Percentiles rank a stretch among this genome's conserved stretches.
These are phyloP conservation scores for Ottelia alismoides DNA, from an alignment of 106 monocot species.

Conservation along the genomic window DNA sequence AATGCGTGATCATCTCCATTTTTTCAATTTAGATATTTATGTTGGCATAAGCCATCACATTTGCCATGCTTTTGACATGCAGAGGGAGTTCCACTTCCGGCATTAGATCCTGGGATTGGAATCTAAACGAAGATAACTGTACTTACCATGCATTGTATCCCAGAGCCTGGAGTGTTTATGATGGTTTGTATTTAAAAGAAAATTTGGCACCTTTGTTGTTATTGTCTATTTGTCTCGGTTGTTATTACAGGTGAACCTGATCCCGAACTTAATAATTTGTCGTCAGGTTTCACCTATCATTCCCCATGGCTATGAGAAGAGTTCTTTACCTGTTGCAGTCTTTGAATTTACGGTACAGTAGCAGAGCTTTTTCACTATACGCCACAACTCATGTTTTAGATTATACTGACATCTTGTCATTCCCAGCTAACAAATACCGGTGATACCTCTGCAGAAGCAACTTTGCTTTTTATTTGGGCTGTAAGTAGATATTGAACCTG, in stretches of 20 bases:
- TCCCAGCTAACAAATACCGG: slow-evolving; percentile 58
- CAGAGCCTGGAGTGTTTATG: slow-evolving; percentile 68
- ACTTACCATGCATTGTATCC: slow-evolving; percentile 75
- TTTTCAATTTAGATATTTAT: neutral
- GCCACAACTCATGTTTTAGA: too few species aligned
- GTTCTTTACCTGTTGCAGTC: slow-evolving; percentile 61
- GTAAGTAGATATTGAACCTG: slow-evolving; percentile 52
- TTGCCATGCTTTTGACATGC: slow-evolving; percentile 8
- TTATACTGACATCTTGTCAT: neutral
- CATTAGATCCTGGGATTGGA: slow-evolving; percentile 79
- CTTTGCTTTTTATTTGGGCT: slow-evolving; percentile 78
- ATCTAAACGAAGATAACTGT: slow-evolving; percentile 35
- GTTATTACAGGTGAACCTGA: slow-evolving; percentile 62
- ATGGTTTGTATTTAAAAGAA: slow-evolving; percentile 35
- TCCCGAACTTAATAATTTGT: slow-evolving; percentile 62
- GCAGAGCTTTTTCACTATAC: too few species aligned
- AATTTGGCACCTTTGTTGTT: neutral
- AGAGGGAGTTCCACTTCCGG: slow-evolving; percentile 43
- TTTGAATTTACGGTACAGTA: slow-evolving; percentile 63
- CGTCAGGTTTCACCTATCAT: slow-evolving; percentile 81
- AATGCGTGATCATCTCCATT: neutral
- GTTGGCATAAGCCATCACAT: neutral
- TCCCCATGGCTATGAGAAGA: slow-evolving; percentile 80
- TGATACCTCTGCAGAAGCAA: slow-evolving; percentile 42
- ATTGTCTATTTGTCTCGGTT: slow-evolving; percentile 4